Conservation (phyloP, 2,329 filamentous ascomycete species). For the Colletotrichum filicis region DNA sequence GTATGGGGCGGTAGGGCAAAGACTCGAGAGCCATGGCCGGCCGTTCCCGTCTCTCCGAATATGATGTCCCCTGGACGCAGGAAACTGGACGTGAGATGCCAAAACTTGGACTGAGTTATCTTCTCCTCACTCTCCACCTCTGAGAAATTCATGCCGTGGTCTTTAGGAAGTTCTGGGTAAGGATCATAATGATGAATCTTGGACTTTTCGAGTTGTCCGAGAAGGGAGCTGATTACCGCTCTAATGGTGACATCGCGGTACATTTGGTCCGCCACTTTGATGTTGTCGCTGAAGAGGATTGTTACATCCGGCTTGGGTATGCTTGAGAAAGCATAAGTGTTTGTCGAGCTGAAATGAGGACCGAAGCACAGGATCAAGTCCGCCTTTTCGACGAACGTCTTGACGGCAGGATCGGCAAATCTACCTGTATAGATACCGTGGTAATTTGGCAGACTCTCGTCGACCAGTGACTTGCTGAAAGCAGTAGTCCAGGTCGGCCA, state of each 20-base stretch:
- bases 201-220: slow-evolving; percentile 38
- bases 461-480: slow-evolving; percentile 14
- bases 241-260: slow-evolving; percentile 43
- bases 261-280: slow-evolving; percentile 36
- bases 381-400: background rate
- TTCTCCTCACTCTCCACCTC: slow-evolving; percentile 40
- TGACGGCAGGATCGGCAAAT: slow-evolving; percentile 38
- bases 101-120: slow-evolving; percentile 62
- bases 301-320: background rate
- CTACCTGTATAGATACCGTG: slow-evolving; percentile 13
- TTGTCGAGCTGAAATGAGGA: slow-evolving; percentile 21
- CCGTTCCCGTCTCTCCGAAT: slow-evolving; percentile 68
- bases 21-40: slow-evolving; percentile 63
- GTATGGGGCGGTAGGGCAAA: slow-evolving; percentile 60
- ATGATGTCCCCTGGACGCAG: slow-evolving; percentile 64
- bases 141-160: slow-evolving; percentile 36
- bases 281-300: slow-evolving; percentile 43
- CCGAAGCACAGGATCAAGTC: slow-evolving; percentile 35
- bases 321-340: slow-evolving; percentile 4
- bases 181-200: slow-evolving; percentile 39
- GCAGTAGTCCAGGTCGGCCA: slow-evolving; percentile 19
- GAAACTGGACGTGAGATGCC: slow-evolving; percentile 42
- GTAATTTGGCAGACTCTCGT: slow-evolving; percentile 13
- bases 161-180: slow-evolving; percentile 43
- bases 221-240: slow-evolving; percentile 38